These are phyloP conservation scores for Suillus subluteus DNA, from an alignment of 768 basidiomycete genomes.

Conservation along the genomic window DNA sequence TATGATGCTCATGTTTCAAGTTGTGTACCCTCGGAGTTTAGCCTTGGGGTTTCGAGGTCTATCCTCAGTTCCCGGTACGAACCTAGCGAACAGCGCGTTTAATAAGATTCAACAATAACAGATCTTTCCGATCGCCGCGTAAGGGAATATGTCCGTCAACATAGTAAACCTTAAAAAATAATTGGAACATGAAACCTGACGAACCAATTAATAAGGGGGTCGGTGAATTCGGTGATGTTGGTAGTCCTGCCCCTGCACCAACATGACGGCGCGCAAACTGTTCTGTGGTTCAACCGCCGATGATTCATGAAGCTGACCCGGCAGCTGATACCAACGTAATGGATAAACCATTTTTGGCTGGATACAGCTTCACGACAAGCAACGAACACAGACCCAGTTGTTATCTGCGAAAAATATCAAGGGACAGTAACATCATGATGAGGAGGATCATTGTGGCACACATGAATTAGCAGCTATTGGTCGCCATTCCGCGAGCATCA, in stretches of 20 bases:
- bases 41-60: neutral
- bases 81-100: constrained; percentile 17
- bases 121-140: constrained; percentile 48
- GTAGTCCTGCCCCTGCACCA: neutral
- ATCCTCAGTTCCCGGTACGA: neutral
- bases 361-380: constrained; percentile 44
- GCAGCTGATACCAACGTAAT: neutral
- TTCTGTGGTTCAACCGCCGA: neutral
- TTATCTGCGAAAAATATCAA: neutral
- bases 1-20: constrained; percentile 32
- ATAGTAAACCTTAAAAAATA: constrained; percentile 44
- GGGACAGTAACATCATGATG: constrained; percentile 26
- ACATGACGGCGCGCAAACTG: neutral
- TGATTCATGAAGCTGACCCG: neutral
- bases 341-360: constrained; percentile 30
- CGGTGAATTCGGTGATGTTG: constrained; percentile 39
- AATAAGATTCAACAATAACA: constrained; percentile 41
- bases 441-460: neutral
- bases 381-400: neutral
- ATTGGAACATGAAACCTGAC: constrained; percentile 43
- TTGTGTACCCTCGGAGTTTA: constrained; percentile 28
- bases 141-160: constrained; percentile 37
- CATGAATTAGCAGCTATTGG: neutral
- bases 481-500: constrained; percentile 14
- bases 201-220: constrained; percentile 56